A percentile compares a stretch with the other conserved stretches of the same genome.
Conservation (phyloP, 257 asterid species). For the Solanum lignicaule region DNA sequence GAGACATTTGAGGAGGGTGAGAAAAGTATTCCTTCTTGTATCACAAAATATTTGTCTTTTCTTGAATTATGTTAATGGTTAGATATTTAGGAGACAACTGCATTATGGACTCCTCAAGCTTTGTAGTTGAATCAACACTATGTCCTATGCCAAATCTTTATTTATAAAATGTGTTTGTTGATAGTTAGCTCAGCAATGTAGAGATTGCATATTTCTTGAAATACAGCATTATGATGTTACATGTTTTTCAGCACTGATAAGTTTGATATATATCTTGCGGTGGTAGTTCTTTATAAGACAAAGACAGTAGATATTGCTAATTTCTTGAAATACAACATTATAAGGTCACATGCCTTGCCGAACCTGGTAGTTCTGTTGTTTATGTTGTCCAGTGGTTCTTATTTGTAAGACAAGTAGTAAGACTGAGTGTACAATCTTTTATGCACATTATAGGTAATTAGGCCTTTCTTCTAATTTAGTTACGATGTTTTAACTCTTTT, state of each 20-base stretch:
- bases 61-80: neutral
- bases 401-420: neutral
- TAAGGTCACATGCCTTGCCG: neutral
- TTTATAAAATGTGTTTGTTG: neutral
- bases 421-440: neutral
- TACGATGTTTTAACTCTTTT: neutral
- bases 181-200: neutral
- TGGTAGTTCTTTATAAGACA: neutral
- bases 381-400: neutral
- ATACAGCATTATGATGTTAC: neutral
- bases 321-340: neutral
- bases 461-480: neutral
- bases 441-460: neutral
- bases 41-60: neutral
- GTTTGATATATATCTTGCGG: neutral
- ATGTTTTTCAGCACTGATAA: neutral
- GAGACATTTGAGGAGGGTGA: neutral
- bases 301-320: neutral
- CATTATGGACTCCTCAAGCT: neutral
- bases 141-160: neutral
- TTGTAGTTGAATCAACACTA: neutral
- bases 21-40: neutral
- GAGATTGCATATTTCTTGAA: neutral
- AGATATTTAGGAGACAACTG: neutral
- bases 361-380: neutral